phyloP scores from a whole-genome alignment of 2,329 filamentous ascomycete species.

The Exophiala sp. region DNA sequence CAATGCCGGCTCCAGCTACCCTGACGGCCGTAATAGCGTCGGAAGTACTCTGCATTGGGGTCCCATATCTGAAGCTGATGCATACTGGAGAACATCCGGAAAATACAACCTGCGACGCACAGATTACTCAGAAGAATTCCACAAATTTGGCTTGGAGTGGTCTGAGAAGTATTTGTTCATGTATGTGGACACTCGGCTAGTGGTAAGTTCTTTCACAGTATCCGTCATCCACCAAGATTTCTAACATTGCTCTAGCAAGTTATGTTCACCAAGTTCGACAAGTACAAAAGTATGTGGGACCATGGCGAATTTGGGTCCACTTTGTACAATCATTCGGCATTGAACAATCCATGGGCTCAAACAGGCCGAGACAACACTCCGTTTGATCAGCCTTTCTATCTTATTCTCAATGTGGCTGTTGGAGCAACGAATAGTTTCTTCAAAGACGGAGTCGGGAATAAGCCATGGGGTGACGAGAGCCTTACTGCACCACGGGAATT shows the following conservation, averaged over 20 bases:
- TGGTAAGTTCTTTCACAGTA: conserved; percentile 46
- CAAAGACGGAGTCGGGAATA: conserved; percentile 39
- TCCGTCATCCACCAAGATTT: conserved; percentile 40
- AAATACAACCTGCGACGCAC: conserved; percentile 31
- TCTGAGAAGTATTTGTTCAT: conserved; percentile 52
- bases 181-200: conserved; percentile 44
- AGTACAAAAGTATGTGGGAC: conserved; percentile 32
- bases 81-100: conserved; percentile 32
- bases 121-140: conserved; percentile 35
- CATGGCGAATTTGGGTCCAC: conserved; percentile 42
- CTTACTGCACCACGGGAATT: conserved; percentile 31
- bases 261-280: conserved; percentile 31
- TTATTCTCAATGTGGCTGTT: conserved; percentile 52
- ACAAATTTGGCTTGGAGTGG: conserved; percentile 55
- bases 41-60: conserved; percentile 51
- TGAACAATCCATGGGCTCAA: conserved; percentile 45
- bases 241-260: conserved; percentile 28
- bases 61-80: conserved; percentile 28
- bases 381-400: conserved; percentile 52
- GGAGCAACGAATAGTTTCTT: conserved; percentile 51
- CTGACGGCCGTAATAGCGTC: conserved; percentile 43
- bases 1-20: conserved; percentile 40
- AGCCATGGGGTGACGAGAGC: conserved; percentile 27
- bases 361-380: conserved; percentile 44
- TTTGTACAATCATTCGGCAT: conserved; percentile 41